These are phyloP conservation scores for Helianthus tuberosus DNA, from an alignment of 129 eudicot genomes.

Conservation along the genomic window DNA sequence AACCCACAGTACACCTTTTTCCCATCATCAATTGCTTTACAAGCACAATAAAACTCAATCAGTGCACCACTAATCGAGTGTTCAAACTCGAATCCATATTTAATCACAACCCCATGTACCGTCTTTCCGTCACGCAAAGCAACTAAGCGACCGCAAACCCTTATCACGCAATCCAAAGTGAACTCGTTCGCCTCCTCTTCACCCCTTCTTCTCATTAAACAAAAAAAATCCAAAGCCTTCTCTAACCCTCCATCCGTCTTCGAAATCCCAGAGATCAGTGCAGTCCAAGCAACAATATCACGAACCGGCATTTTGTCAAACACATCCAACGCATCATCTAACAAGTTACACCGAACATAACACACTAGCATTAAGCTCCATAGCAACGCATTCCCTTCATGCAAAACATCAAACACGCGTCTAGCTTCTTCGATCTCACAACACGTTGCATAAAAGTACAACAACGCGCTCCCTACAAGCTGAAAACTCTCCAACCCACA, in stretches of 20 bases:
- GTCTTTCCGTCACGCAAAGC: slow-evolving; percentile 43
- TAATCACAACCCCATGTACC: slow-evolving; percentile 57
- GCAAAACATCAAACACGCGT: slow-evolving; percentile 58
- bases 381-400: slow-evolving; percentile 40
- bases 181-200: slow-evolving; percentile 61
- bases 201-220: slow-evolving; percentile 48
- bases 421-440: slow-evolving; percentile 44
- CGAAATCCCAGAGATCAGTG: slow-evolving; percentile 62
- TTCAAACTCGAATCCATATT: slow-evolving; percentile 55
- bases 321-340: slow-evolving; percentile 51
- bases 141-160: slow-evolving; percentile 49
- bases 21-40: slow-evolving; percentile 53
- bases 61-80: slow-evolving; percentile 53
- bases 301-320: slow-evolving; percentile 58
- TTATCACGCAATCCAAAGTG: slow-evolving; percentile 62
- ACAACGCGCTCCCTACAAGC: slow-evolving; percentile 61
- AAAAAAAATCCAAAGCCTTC: slow-evolving; percentile 60
- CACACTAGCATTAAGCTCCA: slow-evolving; percentile 78
- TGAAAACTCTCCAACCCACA: slow-evolving; percentile 44
- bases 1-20: slow-evolving; percentile 36
- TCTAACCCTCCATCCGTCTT: slow-evolving; percentile 49
- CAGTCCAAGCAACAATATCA: slow-evolving; percentile 69
- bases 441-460: slow-evolving; percentile 58
- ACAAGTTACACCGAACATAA: slow-evolving; percentile 54
- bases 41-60: slow-evolving; percentile 54